Evolutionary conservation across 768 basidiomycete genomes (phyloP).

Genomic region (Mycena chlorophos): DNA sequence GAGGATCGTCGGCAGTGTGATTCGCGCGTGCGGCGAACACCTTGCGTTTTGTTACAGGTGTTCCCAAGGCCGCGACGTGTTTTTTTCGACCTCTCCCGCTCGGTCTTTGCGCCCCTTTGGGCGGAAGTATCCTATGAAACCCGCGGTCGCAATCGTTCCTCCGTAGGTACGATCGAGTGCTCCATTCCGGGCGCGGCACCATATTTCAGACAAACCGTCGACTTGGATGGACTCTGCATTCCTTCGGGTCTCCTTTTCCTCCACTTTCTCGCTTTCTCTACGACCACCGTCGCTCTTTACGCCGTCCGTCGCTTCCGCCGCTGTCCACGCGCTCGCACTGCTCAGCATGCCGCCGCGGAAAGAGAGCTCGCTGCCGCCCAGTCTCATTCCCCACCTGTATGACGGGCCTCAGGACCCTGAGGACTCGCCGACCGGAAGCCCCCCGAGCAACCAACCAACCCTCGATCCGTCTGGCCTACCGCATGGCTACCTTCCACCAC

Average conservation of each 20-base stretch:
- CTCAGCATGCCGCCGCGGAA: conserved; percentile 30
- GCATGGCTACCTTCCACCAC: conserved; percentile 19
- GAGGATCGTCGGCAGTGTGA: neutral
- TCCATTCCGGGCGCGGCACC: conserved; percentile 25
- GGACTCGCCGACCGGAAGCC: conserved; percentile 9
- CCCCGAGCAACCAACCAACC: conserved; percentile 18
- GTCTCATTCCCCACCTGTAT: conserved; percentile 50
- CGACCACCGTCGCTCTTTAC: conserved; percentile 22
- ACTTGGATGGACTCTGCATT: conserved; percentile 32
- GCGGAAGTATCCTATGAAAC: conserved; percentile 41
- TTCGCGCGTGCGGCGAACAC: conserved; percentile 1
- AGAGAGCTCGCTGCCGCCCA: conserved; percentile 53
- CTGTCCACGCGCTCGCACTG: conserved; percentile 16
- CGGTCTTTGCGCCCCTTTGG: conserved; percentile 20
- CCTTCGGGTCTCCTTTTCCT: conserved; percentile 25
- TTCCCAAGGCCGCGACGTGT: conserved; percentile 14
- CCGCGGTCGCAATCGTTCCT: conserved; percentile 34
- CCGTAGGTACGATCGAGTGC: conserved; percentile 38
- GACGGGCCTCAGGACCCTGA: conserved; percentile 35
- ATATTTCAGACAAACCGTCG: conserved; percentile 27
- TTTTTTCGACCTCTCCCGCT: conserved; percentile 17
- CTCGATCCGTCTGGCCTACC: conserved; percentile 10
- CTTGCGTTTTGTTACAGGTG: neutral
- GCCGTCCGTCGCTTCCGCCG: conserved; percentile 20
- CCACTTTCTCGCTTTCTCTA: conserved; percentile 20